Conservation (phyloP, 805 yeast genomes). For the Candida easanensis region DNA sequence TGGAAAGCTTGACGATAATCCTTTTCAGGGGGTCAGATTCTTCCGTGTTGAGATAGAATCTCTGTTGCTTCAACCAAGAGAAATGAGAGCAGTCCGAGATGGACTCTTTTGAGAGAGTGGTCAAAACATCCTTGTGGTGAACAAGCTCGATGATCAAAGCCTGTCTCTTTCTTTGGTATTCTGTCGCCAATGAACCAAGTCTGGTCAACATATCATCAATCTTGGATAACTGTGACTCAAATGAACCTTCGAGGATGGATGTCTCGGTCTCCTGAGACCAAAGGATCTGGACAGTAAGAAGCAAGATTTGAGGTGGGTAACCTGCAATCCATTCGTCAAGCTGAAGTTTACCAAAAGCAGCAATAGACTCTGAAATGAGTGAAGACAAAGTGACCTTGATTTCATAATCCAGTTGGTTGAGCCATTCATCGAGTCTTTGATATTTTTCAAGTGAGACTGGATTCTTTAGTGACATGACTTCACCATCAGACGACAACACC, state of each 20-base stretch:
- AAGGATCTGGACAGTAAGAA: constrained; percentile 52
- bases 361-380: constrained; percentile 32
- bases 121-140: constrained; percentile 50
- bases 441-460: constrained; percentile 43
- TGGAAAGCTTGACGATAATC: constrained; percentile 51
- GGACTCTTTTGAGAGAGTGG: constrained; percentile 12
- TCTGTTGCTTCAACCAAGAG: constrained; percentile 52
- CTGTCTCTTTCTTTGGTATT: constrained; percentile 52
- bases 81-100: constrained; percentile 24
- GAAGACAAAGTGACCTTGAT: constrained; percentile 47
- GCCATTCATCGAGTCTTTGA: constrained; percentile 58
- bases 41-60: constrained; percentile 33
- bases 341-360: constrained; percentile 11
- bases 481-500: constrained; percentile 66
- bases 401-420: constrained; percentile 53
- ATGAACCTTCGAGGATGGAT: constrained; percentile 14
- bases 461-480: constrained; percentile 40
- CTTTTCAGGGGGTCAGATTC: constrained; percentile 29
- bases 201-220: not conserved
- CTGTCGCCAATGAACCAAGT: constrained; percentile 26
- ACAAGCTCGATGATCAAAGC: constrained; percentile 63
- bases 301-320: constrained; percentile 54
- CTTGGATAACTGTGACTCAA: not conserved
- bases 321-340: constrained; percentile 35
- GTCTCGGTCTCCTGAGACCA: constrained; percentile 51